Evolutionary conservation across 2,329 filamentous ascomycete genomes (phyloP), one percentile per base, ranked within the genome.

Genomic region (Madurella fahalii): DNA sequence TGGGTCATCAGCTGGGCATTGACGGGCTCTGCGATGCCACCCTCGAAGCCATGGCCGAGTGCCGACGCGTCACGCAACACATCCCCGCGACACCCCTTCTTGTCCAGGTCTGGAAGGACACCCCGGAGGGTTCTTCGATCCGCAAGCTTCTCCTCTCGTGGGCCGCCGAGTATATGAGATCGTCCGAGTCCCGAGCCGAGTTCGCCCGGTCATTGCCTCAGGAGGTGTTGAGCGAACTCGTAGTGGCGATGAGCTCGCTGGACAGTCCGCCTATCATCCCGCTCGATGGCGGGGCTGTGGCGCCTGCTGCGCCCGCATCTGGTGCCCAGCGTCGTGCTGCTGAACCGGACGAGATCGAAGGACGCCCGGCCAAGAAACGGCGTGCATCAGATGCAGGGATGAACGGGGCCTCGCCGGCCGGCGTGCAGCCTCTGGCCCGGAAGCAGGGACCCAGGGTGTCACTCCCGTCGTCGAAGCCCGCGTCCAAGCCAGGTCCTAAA

Each of bases 81-180:
- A 85, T 85, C 42, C 83, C 83, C 1, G 76, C 80, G 3, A 80
- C 81, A 0, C 77, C 79, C 2, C 72, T 85, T 1, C 75, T 85
- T 5, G 77, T 84, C 1, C 76, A 81, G 61, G 82, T 83, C 7
- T 85, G 82, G 82, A 76, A 79, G 47, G 80, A 84, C 49, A 84
- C 81, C 0, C 80, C 81, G 0, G 79, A 82, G 59, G 81, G 81
- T 9, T 84, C 81, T 2, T 76, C 79, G 1, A 79, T 86, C 47
- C 75, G 82, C 40, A 74, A 75, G 56, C 76, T 85, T 39, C 74
- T 86, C 13, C 70, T 85, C 2, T 77, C 74, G 11, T 86, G 83
- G 83, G 79, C 81, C 1, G 82, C 81, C 25, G 82, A 85, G 66
- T 85, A 85, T 61, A 82, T 85, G 71, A 72, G 79, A 41, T 78